These are phyloP conservation scores for Candida sanyiensis DNA, from an alignment of 805 yeast genomes.

Conservation along the genomic window DNA sequence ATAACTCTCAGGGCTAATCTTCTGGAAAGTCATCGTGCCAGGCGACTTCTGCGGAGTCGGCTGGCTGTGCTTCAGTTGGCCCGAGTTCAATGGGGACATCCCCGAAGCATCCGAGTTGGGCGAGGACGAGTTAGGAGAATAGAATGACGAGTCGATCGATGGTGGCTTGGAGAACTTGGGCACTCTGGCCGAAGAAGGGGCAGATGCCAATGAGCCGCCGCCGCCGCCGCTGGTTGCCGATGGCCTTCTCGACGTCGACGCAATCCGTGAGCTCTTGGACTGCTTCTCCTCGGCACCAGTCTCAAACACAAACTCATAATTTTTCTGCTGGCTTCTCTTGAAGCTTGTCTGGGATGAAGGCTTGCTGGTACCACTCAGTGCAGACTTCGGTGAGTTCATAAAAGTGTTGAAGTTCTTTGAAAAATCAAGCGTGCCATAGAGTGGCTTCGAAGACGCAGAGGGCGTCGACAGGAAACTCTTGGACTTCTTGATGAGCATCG, in stretches of 20 bases:
- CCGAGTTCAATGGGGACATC: slow-evolving; percentile 18
- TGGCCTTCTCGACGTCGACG: background rate
- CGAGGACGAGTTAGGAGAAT: slow-evolving; percentile 20
- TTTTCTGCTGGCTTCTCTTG: slow-evolving; percentile 15
- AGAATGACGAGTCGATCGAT: slow-evolving; percentile 17
- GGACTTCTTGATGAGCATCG: slow-evolving; percentile 19
- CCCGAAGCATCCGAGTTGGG: slow-evolving; percentile 24
- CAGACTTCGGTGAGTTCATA: background rate
- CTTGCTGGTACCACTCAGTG: background rate
- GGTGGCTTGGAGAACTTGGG: slow-evolving; percentile 22
- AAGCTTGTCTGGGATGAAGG: slow-evolving; percentile 3
- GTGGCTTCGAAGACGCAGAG: slow-evolving; percentile 5
- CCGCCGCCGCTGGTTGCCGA: slow-evolving; percentile 17
- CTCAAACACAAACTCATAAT: slow-evolving; percentile 25
- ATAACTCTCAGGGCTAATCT: slow-evolving; percentile 16
- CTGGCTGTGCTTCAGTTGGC: slow-evolving; percentile 5
- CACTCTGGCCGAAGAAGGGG: slow-evolving; percentile 9
- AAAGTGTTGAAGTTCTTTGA: slow-evolving; percentile 14
- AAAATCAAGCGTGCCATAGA: slow-evolving; percentile 24
- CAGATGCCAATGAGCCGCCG: slow-evolving; percentile 12
- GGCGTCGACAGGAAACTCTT: slow-evolving; percentile 18
- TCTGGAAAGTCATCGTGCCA: slow-evolving; percentile 10
- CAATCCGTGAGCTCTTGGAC: too few species aligned
- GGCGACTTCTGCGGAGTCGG: slow-evolving; percentile 13
- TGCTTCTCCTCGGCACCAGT: background rate